A percentile compares a stretch with the other conserved stretches of the same genome.
phyloP scores from a whole-genome alignment of 768 basidiomycete genomes.

The Pleurotus giganteus region DNA sequence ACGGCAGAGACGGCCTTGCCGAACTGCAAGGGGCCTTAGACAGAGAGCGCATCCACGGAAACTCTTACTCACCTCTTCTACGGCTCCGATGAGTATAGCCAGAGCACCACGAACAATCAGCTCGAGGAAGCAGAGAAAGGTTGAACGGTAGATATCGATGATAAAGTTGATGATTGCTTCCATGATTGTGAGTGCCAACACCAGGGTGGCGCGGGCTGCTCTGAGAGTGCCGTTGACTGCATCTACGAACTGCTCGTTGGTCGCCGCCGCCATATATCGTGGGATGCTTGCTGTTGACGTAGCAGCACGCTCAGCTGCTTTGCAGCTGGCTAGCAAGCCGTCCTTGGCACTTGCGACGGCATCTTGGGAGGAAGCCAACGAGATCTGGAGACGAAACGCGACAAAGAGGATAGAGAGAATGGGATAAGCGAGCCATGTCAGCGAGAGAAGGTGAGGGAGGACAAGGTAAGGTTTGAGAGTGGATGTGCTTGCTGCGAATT shows the following conservation, averaged over 20 bases:
- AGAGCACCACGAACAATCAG: conserved; percentile 82
- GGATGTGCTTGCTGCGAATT: conserved; percentile 14
- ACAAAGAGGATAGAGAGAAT: conserved; percentile 87
- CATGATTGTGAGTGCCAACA: conserved; percentile 77
- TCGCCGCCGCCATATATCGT: conserved; percentile 80
- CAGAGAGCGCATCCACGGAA: neutral
- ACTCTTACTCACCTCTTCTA: conserved; percentile 63
- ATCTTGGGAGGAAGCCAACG: conserved; percentile 65
- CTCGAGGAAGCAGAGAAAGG: conserved; percentile 92
- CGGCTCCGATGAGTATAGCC: conserved; percentile 75
- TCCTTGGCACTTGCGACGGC: conserved; percentile 68
- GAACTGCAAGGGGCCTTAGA: conserved; percentile 45
- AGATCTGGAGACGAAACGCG: conserved; percentile 77
- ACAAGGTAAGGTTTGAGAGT: conserved; percentile 79
- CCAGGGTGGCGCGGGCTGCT: conserved; percentile 70
- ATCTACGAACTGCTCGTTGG: conserved; percentile 76
- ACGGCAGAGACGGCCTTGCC: conserved; percentile 63
- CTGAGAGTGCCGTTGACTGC: conserved; percentile 79
- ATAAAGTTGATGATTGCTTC: conserved; percentile 90
- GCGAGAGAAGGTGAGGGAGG: conserved; percentile 78
- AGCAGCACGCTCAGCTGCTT: conserved; percentile 81
- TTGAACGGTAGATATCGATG: conserved; percentile 88
- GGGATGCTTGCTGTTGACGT: conserved; percentile 84
- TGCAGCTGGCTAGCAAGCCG: conserved; percentile 80
- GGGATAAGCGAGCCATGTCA: conserved; percentile 90